These are phyloP conservation scores for Picea sitchensis DNA, from an alignment of 75 land plant genomes.

Conservation along the genomic window DNA sequence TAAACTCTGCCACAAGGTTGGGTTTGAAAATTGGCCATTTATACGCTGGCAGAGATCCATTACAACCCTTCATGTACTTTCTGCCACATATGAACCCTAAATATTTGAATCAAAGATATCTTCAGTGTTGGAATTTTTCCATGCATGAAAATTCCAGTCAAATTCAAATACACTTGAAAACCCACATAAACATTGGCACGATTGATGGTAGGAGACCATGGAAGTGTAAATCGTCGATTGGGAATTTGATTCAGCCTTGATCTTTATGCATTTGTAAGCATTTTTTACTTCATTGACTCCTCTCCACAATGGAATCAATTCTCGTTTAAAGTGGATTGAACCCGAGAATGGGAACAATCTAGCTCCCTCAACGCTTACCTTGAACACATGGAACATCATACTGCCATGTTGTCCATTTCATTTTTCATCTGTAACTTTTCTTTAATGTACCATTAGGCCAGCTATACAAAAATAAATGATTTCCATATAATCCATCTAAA, in stretches of 20 bases:
- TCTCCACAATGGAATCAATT: no score
- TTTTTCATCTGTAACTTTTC: no score
- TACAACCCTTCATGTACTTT: constrained; percentile 98
- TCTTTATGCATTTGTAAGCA: constrained; percentile 95
- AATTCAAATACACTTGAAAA: constrained; percentile 96
- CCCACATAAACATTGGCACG: constrained; percentile 98
- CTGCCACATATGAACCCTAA: constrained; percentile 98
- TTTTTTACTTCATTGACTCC: constrained; percentile 93
- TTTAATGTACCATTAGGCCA: no score
- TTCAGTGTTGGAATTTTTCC: constrained; percentile 98
- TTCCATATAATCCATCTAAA: no score
- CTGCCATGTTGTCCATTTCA: no score
- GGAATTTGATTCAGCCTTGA: constrained; percentile 97
- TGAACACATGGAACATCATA: no score
- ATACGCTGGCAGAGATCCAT: constrained; percentile 89
- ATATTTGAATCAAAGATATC: constrained; percentile 95
- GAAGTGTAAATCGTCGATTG: constrained; percentile 92
- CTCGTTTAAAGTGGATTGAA: no score
- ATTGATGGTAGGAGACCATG: constrained; percentile 99
- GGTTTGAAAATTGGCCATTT: no score
- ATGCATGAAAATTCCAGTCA: constrained; percentile 99
- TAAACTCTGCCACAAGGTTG: no score
- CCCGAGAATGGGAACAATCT: no score
- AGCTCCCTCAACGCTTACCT: no score
- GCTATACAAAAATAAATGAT: no score